These are phyloP conservation scores for Butyriboletus regius DNA, from an alignment of 1,284 basidiomycete species.

Conservation along the genomic window DNA sequence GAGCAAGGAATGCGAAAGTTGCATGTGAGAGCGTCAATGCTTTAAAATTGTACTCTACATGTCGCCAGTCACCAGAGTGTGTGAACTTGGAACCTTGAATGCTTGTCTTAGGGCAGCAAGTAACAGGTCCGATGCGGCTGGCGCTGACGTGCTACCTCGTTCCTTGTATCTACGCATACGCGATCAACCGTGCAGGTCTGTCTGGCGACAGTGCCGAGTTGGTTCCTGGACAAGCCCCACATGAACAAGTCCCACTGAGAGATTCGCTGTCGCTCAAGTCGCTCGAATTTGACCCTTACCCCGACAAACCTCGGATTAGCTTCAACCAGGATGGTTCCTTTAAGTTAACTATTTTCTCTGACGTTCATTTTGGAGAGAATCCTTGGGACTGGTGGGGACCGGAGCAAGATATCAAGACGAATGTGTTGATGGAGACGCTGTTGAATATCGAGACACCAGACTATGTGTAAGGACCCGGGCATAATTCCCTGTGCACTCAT, in stretches of 20 bases:
- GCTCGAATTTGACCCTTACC: constrained; percentile 40
- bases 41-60: too few relatives aligned
- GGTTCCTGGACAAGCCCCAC: background rate
- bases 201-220: background rate
- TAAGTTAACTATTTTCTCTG: constrained; percentile 62
- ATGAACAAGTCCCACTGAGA: background rate
- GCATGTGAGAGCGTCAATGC: too few relatives aligned
- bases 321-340: constrained; percentile 52
- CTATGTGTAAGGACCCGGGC: constrained; percentile 46
- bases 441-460: constrained; percentile 51
- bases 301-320: constrained; percentile 41
- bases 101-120: too few relatives aligned
- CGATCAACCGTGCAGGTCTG: constrained; percentile 5
- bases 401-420: constrained; percentile 54
- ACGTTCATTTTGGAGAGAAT: constrained; percentile 63
- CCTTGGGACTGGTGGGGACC: constrained; percentile 62
- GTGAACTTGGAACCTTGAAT: too few relatives aligned
- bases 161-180: constrained; percentile 12
- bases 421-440: constrained; percentile 47
- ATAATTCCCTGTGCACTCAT: background rate
- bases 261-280: background rate
- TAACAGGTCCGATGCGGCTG: constrained; percentile 2
- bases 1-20: too few relatives aligned
- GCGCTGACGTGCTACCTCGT: background rate
- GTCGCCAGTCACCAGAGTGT: too few relatives aligned